phyloP scores from a whole-genome alignment of 2,329 filamentous ascomycete species.

The Neofusicoccum laricinum region DNA sequence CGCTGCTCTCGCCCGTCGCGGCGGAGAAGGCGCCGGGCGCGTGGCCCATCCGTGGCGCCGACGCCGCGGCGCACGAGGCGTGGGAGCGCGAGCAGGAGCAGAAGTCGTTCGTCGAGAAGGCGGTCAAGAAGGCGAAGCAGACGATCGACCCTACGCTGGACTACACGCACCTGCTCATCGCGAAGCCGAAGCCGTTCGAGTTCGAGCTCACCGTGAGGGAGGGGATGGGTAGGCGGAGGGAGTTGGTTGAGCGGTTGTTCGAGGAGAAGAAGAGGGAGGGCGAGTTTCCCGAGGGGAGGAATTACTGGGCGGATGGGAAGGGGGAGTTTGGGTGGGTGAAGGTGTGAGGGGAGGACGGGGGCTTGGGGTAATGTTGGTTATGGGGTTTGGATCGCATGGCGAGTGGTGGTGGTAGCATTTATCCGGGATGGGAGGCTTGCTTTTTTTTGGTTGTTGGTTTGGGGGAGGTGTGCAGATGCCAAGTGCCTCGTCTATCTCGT shows the following conservation, averaged over 20 bases:
- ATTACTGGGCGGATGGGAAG: constrained; percentile 35
- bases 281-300: constrained; percentile 34
- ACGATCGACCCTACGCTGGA: constrained; percentile 42
- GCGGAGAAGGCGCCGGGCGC: neutral
- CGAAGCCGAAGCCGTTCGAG: constrained; percentile 45
- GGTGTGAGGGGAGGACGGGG: neutral
- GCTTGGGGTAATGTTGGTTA: no score
- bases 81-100: constrained; percentile 10
- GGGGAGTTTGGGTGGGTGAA: constrained; percentile 15
- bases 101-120: neutral
- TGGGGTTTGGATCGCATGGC: no score
- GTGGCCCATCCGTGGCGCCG: neutral
- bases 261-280: constrained; percentile 35
- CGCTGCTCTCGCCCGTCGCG: neutral
- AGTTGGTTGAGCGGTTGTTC: constrained; percentile 33
- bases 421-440: no score
- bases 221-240: constrained; percentile 26
- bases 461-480: no score
- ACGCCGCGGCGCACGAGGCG: neutral
- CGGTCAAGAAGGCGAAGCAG: constrained; percentile 20
- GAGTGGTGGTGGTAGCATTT: no score
- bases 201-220: constrained; percentile 39
- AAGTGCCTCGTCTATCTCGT: neutral
- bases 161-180: constrained; percentile 44
- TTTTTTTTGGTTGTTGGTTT: no score